Evolutionary conservation across 2,329 filamentous ascomycete genomes (phyloP).

Genomic region (Colletotrichum limetticola): DNA sequence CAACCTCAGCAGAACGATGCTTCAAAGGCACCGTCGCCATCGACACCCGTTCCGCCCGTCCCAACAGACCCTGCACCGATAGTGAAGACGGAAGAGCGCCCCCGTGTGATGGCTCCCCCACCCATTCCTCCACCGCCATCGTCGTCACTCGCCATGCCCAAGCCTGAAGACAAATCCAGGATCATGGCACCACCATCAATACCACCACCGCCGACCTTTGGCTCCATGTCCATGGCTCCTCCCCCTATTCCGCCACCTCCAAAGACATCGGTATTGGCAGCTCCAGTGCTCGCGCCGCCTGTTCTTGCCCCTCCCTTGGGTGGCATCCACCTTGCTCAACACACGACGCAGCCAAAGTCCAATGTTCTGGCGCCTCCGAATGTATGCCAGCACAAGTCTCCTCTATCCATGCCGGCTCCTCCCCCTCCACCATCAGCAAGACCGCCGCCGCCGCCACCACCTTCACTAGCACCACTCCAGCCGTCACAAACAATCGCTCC

Average conservation of each 20-base stretch:
- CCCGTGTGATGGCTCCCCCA: slow-evolving; percentile 23
- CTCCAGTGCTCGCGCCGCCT: slow-evolving; percentile 49
- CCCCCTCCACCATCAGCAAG: slow-evolving; percentile 39
- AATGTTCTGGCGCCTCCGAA: slow-evolving; percentile 59
- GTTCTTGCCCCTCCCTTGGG: slow-evolving; percentile 49
- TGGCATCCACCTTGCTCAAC: slow-evolving; percentile 40
- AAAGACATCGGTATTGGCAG: slow-evolving; percentile 43
- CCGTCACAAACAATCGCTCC: slow-evolving; percentile 32
- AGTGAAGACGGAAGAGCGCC: slow-evolving; percentile 27
- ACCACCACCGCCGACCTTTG: slow-evolving; percentile 17
- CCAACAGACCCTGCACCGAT: background rate
- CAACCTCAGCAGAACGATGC: background rate
- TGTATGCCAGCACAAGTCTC: slow-evolving; percentile 49
- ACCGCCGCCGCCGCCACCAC: slow-evolving; percentile 32
- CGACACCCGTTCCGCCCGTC: background rate
- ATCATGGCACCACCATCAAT: slow-evolving; percentile 33
- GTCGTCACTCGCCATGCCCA: slow-evolving; percentile 38
- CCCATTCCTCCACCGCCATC: slow-evolving; percentile 27
- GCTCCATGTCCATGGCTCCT: slow-evolving; percentile 15
- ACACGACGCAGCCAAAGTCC: slow-evolving; percentile 50
- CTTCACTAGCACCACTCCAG: slow-evolving; percentile 33
- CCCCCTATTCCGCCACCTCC: slow-evolving; percentile 22
- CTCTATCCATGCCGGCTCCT: slow-evolving; percentile 46
- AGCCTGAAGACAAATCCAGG: slow-evolving; percentile 38
- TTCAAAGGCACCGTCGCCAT: background rate